Evolutionary conservation across 1,284 basidiomycete genomes (phyloP).

Genomic region (Ceratobasidium sp.): DNA sequence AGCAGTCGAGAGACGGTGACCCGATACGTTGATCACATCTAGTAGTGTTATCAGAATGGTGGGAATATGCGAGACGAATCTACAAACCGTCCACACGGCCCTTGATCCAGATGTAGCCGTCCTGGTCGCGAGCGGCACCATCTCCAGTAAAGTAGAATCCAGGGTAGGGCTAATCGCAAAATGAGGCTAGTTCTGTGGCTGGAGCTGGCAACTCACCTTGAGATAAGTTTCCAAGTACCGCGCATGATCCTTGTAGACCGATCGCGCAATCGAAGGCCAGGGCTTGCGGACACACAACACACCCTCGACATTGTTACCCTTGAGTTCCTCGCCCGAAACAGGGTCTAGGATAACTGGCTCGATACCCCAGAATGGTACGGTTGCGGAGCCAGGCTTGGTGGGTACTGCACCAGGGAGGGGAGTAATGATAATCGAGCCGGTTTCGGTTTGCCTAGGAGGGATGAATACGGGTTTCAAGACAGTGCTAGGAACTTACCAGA

Average conservation of each 20-base stretch:
- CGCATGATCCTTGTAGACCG: slow-evolving; percentile 91
- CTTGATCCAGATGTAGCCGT: slow-evolving; percentile 99
- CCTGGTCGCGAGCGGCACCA: slow-evolving; percentile 90
- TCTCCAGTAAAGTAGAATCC: slow-evolving; percentile 96
- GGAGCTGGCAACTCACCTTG: slow-evolving; percentile 54
- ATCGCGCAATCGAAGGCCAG: slow-evolving; percentile 97
- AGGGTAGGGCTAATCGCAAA: slow-evolving; percentile 69
- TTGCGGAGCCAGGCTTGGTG: slow-evolving; percentile 96
- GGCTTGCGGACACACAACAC: slow-evolving; percentile 86
- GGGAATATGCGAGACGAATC: slow-evolving; percentile 23
- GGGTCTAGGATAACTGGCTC: slow-evolving; percentile 90
- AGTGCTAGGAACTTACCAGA: slow-evolving; percentile 60
- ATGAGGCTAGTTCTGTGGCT: not conserved
- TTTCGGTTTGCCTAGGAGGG: slow-evolving; percentile 86
- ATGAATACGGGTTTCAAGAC: not conserved
- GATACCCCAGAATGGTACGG: slow-evolving; percentile 97
- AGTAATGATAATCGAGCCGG: slow-evolving; percentile 92
- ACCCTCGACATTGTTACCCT: slow-evolving; percentile 88
- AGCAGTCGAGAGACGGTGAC: slow-evolving; percentile 95
- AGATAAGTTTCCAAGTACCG: slow-evolving; percentile 95
- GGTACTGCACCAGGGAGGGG: slow-evolving; percentile 95
- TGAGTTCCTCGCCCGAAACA: slow-evolving; percentile 72
- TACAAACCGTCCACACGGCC: slow-evolving; percentile 92
- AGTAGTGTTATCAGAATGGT: slow-evolving; percentile 1
- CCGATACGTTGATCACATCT: slow-evolving; percentile 94